Conservation (phyloP, 495 filamentous ascomycete genomes). For the Tetracladium setigerum region DNA sequence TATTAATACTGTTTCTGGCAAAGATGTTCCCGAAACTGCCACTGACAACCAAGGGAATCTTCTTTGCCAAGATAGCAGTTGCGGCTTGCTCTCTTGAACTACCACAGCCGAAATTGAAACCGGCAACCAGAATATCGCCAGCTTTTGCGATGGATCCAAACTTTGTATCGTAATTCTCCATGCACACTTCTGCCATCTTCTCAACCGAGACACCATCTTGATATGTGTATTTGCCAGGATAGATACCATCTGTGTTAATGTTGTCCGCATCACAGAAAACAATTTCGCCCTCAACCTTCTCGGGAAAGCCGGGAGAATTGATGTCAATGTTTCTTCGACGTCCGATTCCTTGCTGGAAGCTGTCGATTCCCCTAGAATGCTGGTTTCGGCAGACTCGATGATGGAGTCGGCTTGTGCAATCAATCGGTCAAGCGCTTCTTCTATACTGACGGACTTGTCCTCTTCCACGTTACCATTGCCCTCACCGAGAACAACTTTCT, state of each 20-base stretch:
- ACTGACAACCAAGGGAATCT: constrained; percentile 76
- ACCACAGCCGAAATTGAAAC: constrained; percentile 90
- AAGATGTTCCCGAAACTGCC: constrained; percentile 92
- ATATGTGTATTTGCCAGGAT: constrained; percentile 87
- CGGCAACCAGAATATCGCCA: constrained; percentile 75
- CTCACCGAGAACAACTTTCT: constrained; percentile 61
- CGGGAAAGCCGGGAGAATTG: constrained; percentile 67
- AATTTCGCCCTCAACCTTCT: constrained; percentile 57
- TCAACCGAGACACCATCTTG: constrained; percentile 70
- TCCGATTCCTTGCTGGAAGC: constrained; percentile 10
- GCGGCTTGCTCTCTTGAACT: constrained; percentile 80
- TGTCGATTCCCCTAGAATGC: constrained; percentile 23
- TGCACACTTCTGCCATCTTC: constrained; percentile 81
- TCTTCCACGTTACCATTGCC: constrained; percentile 57
- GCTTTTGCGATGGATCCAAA: constrained; percentile 53
- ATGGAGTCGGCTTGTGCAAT: constrained; percentile 57
- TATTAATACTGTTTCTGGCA: constrained; percentile 83
- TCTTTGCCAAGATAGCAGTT: constrained; percentile 77
- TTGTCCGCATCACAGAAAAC: constrained; percentile 67
- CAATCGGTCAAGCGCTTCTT: constrained; percentile 61
- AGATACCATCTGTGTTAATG: constrained; percentile 77
- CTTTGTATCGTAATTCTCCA: constrained; percentile 80
- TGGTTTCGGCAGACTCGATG: constrained; percentile 44
- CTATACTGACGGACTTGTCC: constrained; percentile 53
- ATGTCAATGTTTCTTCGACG: constrained; percentile 36